These are phyloP conservation scores for Claviceps pazoutovae DNA, from an alignment of 2,329 filamentous ascomycete species.

Conservation along the genomic window DNA sequence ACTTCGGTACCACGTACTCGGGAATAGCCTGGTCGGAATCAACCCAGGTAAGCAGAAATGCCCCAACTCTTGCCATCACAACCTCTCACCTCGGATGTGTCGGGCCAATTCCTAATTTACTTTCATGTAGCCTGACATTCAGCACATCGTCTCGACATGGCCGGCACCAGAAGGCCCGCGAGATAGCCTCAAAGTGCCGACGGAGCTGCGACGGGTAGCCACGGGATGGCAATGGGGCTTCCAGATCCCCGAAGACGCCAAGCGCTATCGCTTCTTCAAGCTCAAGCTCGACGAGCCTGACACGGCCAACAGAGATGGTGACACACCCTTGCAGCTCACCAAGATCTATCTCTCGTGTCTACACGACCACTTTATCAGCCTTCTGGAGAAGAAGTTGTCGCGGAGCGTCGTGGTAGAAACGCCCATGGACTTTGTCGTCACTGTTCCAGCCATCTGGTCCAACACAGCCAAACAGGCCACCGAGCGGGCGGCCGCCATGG, in stretches of 20 bases:
- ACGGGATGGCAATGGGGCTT: constrained; percentile 35
- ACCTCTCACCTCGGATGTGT: not conserved
- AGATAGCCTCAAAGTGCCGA: constrained; percentile 33
- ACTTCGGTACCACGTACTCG: constrained; percentile 44
- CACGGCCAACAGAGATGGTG: constrained; percentile 17
- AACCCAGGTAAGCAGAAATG: constrained; percentile 16
- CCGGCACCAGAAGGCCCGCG: constrained; percentile 21
- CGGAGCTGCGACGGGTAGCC: constrained; percentile 29
- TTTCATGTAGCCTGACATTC: constrained; percentile 21
- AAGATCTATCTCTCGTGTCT: constrained; percentile 32
- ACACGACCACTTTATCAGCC: constrained; percentile 32
- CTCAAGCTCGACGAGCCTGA: constrained; percentile 25
- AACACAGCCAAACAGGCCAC: constrained; percentile 39
- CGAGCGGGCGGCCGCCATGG: constrained; percentile 23
- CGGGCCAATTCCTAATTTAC: not conserved
- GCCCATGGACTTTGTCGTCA: constrained; percentile 39
- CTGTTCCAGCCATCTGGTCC: constrained; percentile 46
- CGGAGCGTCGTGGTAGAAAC: constrained; percentile 27
- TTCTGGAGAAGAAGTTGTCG: constrained; percentile 28
- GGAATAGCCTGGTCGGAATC: constrained; percentile 39
- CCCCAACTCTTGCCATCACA: not conserved
- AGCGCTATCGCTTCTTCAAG: constrained; percentile 32
- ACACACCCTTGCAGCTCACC: constrained; percentile 22
- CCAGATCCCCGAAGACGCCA: constrained; percentile 28
- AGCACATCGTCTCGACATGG: constrained; percentile 30